Evolutionary conservation across 2,329 filamentous ascomycete genomes (phyloP), one percentile per base, ranked within the genome.

Genomic region (Fusarium tjaetaba): DNA sequence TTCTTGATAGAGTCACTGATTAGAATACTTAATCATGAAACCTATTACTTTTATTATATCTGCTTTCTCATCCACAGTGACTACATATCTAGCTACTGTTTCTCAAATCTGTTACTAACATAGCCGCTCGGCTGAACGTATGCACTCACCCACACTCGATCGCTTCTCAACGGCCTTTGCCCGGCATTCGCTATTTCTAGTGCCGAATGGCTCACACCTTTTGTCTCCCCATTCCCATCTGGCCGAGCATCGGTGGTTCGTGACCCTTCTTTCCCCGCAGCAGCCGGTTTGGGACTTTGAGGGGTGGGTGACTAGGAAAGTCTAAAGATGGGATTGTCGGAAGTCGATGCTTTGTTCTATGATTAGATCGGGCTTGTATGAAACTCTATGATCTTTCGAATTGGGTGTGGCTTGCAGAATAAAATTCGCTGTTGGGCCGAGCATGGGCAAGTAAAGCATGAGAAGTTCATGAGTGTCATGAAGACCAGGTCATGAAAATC

Each of bases 1-100:
- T 76, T 77, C 65, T 76, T 76, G 73, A 77, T 78, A 76, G 75
- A 75, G 41, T 73, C 56, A 70, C 56, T 72, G 64, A 68, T 72
- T 73, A 74, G 71, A 74, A 72, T 69, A 76, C 59, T 72, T 69
- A 70, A 75, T 71, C 69, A 72, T 66, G 58, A 70, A 70, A 65
- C 68, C 16, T 18, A 38, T 20, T 38, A 20, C 55, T 63, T 61
- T 64, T 61, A 57, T 41, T n/a, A 64, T 36, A 55, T 30, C 11
- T 14, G 11, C 8, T 26, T 18, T 34, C 18, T 26, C 22, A 4
- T 11, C 2, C 5, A 20, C 4, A 9, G 42, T 66, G 49, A 13
- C n/a, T 38, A 26, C 43, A 20, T 20, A n/a, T n/a, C n/a, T n/a
- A n/a, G n/a, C n/a, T n/a, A n/a, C n/a, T n/a, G n/a, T n/a, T n/a